Percentiles rank a stretch among this genome's conserved stretches.
These are phyloP conservation scores for Thraustochytrium striatum DNA, from an alignment of 352 stramenopile genomes.

Conservation along the genomic window DNA sequence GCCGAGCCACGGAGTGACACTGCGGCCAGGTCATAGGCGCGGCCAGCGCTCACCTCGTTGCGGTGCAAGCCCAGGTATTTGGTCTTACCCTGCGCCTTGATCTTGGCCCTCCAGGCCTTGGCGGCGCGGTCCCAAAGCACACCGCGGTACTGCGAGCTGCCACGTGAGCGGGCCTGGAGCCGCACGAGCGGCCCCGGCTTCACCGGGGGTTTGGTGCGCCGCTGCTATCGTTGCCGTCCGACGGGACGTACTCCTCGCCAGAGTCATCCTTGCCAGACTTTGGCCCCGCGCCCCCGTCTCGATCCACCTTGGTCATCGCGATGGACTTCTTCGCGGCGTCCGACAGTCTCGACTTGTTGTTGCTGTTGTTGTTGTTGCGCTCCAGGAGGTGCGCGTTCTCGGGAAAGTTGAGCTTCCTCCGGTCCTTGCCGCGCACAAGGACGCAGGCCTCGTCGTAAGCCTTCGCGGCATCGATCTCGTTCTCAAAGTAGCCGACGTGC, in stretches of 20 bases:
- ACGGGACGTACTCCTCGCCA: too few relatives aligned
- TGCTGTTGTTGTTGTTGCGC: too few relatives aligned
- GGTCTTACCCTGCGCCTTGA: constrained; percentile 33
- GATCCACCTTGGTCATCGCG: too few relatives aligned
- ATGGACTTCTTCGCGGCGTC: too few relatives aligned
- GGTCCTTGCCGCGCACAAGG: neutral
- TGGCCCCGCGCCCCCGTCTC: too few relatives aligned
- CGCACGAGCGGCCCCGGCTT: too few relatives aligned
- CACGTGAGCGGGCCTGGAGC: neutral
- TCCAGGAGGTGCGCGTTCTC: too few relatives aligned
- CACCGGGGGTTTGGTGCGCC: too few relatives aligned
- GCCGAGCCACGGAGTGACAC: neutral
- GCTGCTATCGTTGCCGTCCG: too few relatives aligned
- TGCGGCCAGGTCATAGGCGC: constrained; percentile 32
- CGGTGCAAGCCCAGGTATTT: constrained; percentile 42
- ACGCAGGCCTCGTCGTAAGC: constrained; percentile 42
- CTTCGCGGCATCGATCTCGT: constrained; percentile 16
- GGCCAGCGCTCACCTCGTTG: constrained; percentile 4
- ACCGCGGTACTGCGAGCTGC: constrained; percentile 24
- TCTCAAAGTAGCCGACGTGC: constrained; percentile 46
- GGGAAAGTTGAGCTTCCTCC: neutral
- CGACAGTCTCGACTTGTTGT: too few relatives aligned
- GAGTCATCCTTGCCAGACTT: too few relatives aligned
- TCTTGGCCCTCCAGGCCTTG: constrained; percentile 34
- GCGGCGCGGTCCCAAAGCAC: constrained; percentile 45